Base-by-base conservation (phyloP, 1,284 basidiomycete species). In the Ceratobasidium sp. region DNA sequence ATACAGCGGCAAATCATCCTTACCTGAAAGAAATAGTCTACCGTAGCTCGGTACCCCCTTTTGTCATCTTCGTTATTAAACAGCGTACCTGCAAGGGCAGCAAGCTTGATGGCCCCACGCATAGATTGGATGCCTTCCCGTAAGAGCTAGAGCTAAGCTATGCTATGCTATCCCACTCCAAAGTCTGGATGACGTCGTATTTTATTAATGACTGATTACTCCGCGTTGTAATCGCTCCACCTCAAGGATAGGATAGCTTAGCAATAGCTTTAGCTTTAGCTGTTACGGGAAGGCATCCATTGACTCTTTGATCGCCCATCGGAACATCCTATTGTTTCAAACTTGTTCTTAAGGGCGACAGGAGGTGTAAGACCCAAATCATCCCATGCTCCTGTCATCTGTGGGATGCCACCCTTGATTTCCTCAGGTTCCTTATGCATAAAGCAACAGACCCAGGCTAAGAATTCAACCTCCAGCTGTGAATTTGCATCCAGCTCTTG, bases 351-450 rank as follows among this genome's bases (percentile, higher is more conserved):
- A 52, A 86, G 80, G 2, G 71, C 52, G 2, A 82, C 75, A 1
- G 83, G 84, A 14, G 59, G 50, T 23, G 68, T 35, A 2, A 82
- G 65, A 6, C 78, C 57, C 7, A 64, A 20, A 55, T 79, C 30
- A 2, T 46, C 62, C 83, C 83, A 86, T 30, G 71, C 81, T 2
- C 41, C 77, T 38, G 69, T 33, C 83, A 85, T 83, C 1, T 50
- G 70, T 5, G 54, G 64, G 54, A 83, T 81, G 0, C 86, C 85
- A 0, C 82, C 85, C 65, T 84, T 84, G 50, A 86, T 80, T n/a
- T 78, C 71, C 77, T 87, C 87, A 14, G 83, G 80, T 8, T 86
- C 85, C 77, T 87, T 87, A 79, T 87, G 86, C 83, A 85, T 85
- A 52, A 82, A 82, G 78, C 86, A 87, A 0, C 86, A 84, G 12